A percentile compares a stretch with the other conserved stretches of the same genome.
phyloP scores from a whole-genome alignment of 257 asterid genomes.

The Jaltomata sinuosa region DNA sequence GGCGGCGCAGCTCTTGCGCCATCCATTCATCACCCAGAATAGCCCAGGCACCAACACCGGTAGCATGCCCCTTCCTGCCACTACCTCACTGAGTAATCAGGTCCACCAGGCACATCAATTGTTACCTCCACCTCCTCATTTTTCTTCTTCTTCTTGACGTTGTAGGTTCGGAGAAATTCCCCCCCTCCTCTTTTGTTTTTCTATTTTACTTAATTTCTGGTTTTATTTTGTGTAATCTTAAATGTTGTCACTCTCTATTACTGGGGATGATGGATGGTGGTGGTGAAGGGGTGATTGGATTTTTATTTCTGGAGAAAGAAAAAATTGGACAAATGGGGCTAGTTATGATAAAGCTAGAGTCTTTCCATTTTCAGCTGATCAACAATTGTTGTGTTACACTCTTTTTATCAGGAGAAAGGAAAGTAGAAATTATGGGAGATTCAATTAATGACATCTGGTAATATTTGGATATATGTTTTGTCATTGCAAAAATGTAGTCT shows the following conservation, averaged over 20 bases:
- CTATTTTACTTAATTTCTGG: background rate
- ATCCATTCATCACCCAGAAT: slow-evolving; percentile 27
- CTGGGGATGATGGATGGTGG: background rate
- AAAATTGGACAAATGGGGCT: slow-evolving; percentile 1
- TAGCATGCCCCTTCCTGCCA: background rate
- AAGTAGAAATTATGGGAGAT: background rate
- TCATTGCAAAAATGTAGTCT: background rate
- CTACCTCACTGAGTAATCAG: slow-evolving; percentile 12
- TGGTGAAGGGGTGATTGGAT: background rate
- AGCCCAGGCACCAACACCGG: background rate
- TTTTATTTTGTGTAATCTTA: slow-evolving; percentile 8
- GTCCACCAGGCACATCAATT: slow-evolving; percentile 13
- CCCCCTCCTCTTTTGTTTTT: background rate
- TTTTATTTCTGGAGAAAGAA: background rate
- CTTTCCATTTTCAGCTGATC: background rate
- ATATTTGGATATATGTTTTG: background rate
- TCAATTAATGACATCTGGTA: background rate
- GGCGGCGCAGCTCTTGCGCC: slow-evolving; percentile 24
- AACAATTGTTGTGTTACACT: background rate
- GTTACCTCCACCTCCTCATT: slow-evolving; percentile 17
- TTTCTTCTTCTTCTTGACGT: slow-evolving; percentile 16
- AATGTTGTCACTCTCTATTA: background rate
- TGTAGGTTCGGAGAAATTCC: background rate
- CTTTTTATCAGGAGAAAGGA: background rate
- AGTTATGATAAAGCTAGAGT: background rate